Evolutionary conservation across 305 asterid genomes (phyloP), one percentile per base, ranked within the genome.

Genomic region (Fraxinus xanthoxyloides): DNA sequence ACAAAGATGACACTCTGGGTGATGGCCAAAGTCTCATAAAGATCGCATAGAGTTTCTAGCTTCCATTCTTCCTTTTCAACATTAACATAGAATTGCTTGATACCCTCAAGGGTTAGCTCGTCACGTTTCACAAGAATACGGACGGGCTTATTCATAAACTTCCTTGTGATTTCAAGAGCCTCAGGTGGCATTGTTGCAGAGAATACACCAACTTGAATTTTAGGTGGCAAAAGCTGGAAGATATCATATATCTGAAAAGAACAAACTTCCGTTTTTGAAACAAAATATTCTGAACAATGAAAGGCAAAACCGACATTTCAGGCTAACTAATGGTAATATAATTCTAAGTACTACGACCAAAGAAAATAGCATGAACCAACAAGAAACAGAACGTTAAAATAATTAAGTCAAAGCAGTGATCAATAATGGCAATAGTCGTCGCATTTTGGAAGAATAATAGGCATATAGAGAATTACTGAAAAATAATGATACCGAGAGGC

Each of bases 1-100:
- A 79, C 82, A 43, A 79, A 79, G 67, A 79, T 79, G 69, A 79
- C 82, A 63, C 82, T 79, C 77, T 79, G 82, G 40, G 82, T 79
- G 73, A 79, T 70, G 40, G 76, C 65, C 63, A 67, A 43, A 26
- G 74, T 77, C 80, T 77, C 80, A 10, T 77, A 77, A 31, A 77
- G 80, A 77, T 77, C 80, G 56, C 80, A 77, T 13, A 77, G 80
- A 28, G 80, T 56, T 34, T 77, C 74, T n/a, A 77, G 80, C n/a
- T 77, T 77, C 70, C 72, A 30, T 13, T 77, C 80, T 61, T 77
- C 80, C 40, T 56, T 77, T 67, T 67, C 74, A 67, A 67, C 74
- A 30, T 67, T 67, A 3, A 67, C 74, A 12, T 67, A 28, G 36
- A 77, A 77, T 59, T 77, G 80, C 69, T 59, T 59, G 69, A 77